Evolutionary conservation across 2,329 filamentous ascomycete genomes (phyloP), one percentile per base, ranked within the genome.

Genomic region (Aspergillus sojae): DNA sequence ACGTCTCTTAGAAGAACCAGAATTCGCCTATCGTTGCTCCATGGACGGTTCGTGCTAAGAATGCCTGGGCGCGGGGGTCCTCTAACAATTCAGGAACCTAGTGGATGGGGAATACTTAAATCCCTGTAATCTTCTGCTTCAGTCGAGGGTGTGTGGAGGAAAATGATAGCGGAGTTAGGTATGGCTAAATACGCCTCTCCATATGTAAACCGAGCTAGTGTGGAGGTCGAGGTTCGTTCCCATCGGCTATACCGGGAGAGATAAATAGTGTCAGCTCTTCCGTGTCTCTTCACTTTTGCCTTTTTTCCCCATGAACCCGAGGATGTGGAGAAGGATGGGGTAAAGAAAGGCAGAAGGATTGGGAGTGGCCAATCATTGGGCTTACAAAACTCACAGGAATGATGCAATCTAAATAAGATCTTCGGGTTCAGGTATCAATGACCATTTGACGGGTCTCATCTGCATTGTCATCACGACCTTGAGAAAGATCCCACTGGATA

Each of bases 251-350:
- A 55, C 52, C 28, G 36, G 43, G 45, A 52, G 43, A 21, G 30
- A 55, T 43, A 26, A 58, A 28, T 30, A 36, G 58, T 41, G 39
- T 60, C 56, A 63, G 50, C 23, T 52, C 52, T 52, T 39, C 41
- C 28, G 26, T 60, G 57, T 64, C 45, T 61, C 39, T 57, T 58
- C 56, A 55, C 10, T 52, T 63, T 56, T 43, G 34, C 30, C 36
- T 41, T 59, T 41, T 58, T 59, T 61, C 64, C 62, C 62, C 62
- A 65, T 64, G 61, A 54, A 62, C 21, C 62, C 62, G 60, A 62
- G 50, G 64, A 57, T 64, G 64, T 66, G 64, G 64, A 65, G 64
- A 64, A 61, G 43, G 41, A 64, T 61, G 60, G 64, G 64, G 64
- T 64, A 62, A 52, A 16, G 23, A 48, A 50, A 58, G 53, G 43